phyloP scores from a whole-genome alignment of 2,329 filamentous ascomycete species.

The Talaromyces sp. region DNA sequence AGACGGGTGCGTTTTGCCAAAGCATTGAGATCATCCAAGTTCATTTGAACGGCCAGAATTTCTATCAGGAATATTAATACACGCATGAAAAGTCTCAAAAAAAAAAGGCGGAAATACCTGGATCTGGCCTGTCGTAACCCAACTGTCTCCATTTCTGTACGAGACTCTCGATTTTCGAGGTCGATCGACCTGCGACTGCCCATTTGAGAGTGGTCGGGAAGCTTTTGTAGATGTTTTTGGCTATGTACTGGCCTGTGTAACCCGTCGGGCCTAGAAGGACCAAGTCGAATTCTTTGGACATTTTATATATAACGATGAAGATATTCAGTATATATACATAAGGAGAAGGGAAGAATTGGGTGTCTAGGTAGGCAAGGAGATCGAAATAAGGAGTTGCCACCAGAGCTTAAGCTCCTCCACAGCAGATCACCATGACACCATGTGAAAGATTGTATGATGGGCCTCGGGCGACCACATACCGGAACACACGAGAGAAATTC shows the following conservation, averaged over 20 bases:
- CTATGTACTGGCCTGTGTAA: constrained; percentile 74
- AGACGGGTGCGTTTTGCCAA: constrained; percentile 54
- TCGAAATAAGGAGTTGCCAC: neutral
- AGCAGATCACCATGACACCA: too few species aligned
- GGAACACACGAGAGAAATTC: too few species aligned
- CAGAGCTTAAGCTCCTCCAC: neutral
- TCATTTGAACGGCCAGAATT: constrained; percentile 45
- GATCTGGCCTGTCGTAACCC: constrained; percentile 64
- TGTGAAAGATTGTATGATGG: neutral
- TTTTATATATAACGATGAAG: neutral
- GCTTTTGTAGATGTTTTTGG: constrained; percentile 66
- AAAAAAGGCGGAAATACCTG: constrained; percentile 53
- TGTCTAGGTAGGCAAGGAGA: neutral
- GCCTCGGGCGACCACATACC: neutral
- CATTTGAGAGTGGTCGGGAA: constrained; percentile 75
- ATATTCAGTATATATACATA: neutral
- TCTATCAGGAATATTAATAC: constrained; percentile 24
- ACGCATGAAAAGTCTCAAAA: neutral
- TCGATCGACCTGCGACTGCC: constrained; percentile 81
- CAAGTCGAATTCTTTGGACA: constrained; percentile 55
- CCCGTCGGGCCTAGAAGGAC: constrained; percentile 66
- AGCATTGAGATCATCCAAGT: constrained; percentile 45
- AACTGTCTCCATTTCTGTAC: constrained; percentile 60
- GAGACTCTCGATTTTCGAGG: constrained; percentile 65
- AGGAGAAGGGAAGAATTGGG: neutral